Evolutionary conservation across 2,329 filamentous ascomycete species (phyloP), one percentile per base, ranked within the genome.

Genomic region (Talaromyces marneffei): DNA sequence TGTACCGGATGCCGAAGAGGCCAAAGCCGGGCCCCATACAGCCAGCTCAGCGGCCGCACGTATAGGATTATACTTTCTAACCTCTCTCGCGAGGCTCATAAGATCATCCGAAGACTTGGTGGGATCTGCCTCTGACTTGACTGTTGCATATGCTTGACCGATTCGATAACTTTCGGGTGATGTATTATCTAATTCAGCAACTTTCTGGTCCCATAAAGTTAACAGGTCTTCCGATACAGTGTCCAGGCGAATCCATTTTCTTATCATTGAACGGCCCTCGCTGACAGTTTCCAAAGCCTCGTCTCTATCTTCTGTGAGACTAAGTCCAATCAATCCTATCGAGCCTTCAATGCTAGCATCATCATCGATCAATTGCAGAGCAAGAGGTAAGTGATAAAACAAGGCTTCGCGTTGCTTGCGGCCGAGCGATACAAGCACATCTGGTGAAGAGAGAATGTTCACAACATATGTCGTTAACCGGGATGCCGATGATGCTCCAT

Each of bases 401-500:
- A 84, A 62, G n/a, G 74, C 68, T 60, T 75, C 70, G 25, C 71
- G 67, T 55, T 72, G 64, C 44, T 73, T 71, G 46, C 72, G 53
- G 40, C 72, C 66, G 7, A 78, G 56, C 35, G 67, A 65, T 14
- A 71, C 66, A 12, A 75, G 65, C 2, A 77, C 57, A 20, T 77
- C 71, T 2, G 73, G 73, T 1, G 72, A 72, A 18, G 76, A 75
- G 33, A 92, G 70, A 0, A 94, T 71, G 54, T 81, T 82, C 5
- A 81, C 79, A 0, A 85, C 83, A 71, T 92, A 96, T 54, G 88
- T 80, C 0, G 88, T 85, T 78, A 95, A 89, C 60, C 93, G 83
- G 14, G 90, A 84, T 0, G 91, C 85, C 59, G 89, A 79, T 1
- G 91, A 91, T 33, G 87, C 84, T 0, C 89, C 89, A 65, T 84